phyloP scores from a whole-genome alignment of 495 filamentous ascomycete genomes.

The Apodospora peruviana region DNA sequence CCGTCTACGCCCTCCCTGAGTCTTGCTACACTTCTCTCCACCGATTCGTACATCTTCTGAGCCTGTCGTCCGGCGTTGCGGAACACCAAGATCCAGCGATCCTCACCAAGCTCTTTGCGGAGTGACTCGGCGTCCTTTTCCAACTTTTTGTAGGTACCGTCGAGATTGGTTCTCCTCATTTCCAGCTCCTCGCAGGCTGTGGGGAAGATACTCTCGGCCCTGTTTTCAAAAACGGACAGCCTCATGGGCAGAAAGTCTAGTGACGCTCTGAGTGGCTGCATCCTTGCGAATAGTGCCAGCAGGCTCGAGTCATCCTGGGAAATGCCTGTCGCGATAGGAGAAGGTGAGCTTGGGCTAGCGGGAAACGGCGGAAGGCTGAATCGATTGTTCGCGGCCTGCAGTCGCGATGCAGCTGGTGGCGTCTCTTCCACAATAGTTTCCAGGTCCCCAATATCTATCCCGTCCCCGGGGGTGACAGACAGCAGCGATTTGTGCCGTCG shows the following conservation, averaged over 20 bases:
- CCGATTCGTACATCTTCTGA: constrained; percentile 89
- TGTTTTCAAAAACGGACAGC: constrained; percentile 71
- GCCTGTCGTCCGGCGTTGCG: constrained; percentile 88
- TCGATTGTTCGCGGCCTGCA: constrained; percentile 48
- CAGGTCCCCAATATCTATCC: constrained; percentile 79
- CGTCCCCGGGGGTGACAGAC: constrained; percentile 51
- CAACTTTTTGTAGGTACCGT: constrained; percentile 74
- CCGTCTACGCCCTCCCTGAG: constrained; percentile 75
- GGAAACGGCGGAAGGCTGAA: constrained; percentile 60
- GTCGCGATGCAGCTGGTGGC: constrained; percentile 47
- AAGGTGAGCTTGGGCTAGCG: constrained; percentile 50
- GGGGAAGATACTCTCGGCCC: constrained; percentile 73
- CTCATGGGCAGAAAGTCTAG: constrained; percentile 97
- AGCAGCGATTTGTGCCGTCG: constrained; percentile 69
- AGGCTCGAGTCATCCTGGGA: constrained; percentile 75
- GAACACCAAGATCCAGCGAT: constrained; percentile 93
- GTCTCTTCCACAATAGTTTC: constrained; percentile 93
- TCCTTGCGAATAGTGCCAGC: constrained; percentile 82
- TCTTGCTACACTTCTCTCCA: constrained; percentile 77
- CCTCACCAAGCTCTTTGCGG: constrained; percentile 83
- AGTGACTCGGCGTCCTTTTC: constrained; percentile 83
- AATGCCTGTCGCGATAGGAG: constrained; percentile 50
- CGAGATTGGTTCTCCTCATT: constrained; percentile 60
- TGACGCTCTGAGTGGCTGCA: constrained; percentile 89
- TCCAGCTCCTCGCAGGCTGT: constrained; percentile 87